Percentiles rank a stretch among this genome's conserved stretches.
Conservation (phyloP, 202 grass and related monocot genomes). For the Panicum hallii region DNA sequence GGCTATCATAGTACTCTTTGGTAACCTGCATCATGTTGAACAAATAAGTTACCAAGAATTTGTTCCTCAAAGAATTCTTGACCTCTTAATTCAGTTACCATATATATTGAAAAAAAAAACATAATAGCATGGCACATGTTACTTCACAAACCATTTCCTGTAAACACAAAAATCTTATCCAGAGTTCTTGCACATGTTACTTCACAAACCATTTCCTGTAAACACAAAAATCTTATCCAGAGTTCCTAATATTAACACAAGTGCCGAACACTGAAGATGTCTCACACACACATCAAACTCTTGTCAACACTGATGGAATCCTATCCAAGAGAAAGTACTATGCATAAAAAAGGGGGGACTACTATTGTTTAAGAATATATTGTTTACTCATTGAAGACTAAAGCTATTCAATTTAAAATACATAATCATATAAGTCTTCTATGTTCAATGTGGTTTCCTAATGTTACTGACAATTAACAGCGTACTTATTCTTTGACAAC, state of each 20-base stretch:
- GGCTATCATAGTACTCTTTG: neutral
- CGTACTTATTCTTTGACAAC: slow-evolving; percentile 16
- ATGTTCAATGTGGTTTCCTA: neutral
- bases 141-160: slow-evolving; percentile 38
- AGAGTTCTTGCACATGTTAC: slow-evolving; percentile 9
- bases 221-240: slow-evolving; percentile 30
- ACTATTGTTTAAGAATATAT: slow-evolving; percentile 14
- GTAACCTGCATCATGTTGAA: slow-evolving; percentile 34
- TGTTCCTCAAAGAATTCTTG: slow-evolving; percentile 31
- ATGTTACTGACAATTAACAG: slow-evolving; percentile 5
- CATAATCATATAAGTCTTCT: slow-evolving; percentile 8
- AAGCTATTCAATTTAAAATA: slow-evolving; percentile 35
- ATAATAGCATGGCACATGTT: slow-evolving; percentile 2
- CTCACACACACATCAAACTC: slow-evolving; percentile 28
- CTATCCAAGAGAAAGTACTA: neutral
- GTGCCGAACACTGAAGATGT: slow-evolving; percentile 16
- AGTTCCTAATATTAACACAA: slow-evolving; percentile 35
- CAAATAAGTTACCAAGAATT: slow-evolving; percentile 30
- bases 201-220: slow-evolving; percentile 33
- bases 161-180: too few species aligned
- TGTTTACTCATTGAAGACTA: slow-evolving; percentile 11
- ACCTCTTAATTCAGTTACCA: slow-evolving; percentile 20
- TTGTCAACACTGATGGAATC: slow-evolving; percentile 6
- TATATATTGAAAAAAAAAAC: slow-evolving; percentile 31
- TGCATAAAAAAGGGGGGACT: neutral